These are phyloP conservation scores for Fagus crenata DNA, from an alignment of 306 rosid genomes.

Conservation along the genomic window DNA sequence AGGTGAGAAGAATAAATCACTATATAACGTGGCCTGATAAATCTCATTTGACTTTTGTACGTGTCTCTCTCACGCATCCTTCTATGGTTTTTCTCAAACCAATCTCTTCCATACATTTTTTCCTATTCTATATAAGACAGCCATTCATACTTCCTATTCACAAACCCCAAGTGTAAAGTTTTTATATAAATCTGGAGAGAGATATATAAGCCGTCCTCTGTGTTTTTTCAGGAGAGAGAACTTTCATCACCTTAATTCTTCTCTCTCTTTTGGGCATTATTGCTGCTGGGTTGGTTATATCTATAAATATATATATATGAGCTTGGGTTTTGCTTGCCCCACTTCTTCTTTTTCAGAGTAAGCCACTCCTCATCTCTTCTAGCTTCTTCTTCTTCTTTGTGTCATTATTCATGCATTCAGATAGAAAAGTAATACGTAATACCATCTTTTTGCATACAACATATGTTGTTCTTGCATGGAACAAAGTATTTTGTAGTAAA, in stretches of 20 bases:
- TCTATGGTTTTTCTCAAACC: conserved; percentile 12
- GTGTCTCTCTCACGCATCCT: conserved; percentile 15
- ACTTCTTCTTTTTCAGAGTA: background rate
- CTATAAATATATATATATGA: background rate
- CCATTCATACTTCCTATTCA: background rate
- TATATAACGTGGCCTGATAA: conserved; percentile 22
- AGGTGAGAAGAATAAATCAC: conserved; percentile 18
- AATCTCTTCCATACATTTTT: conserved; percentile 35
- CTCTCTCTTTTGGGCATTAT: conserved; percentile 22
- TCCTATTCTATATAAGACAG: conserved; percentile 18
- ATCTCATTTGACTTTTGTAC: conserved; percentile 30
- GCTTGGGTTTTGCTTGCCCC: conserved; percentile 12
- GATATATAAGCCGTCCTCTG: background rate
- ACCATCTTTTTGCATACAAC: too few species aligned
- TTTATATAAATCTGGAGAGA: background rate
- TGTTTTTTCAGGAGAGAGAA: conserved; percentile 31
- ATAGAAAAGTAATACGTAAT: too few species aligned
- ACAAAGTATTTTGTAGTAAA: too few species aligned
- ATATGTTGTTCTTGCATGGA: too few species aligned
- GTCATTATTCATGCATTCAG: background rate
- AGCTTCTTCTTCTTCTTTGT: conserved; percentile 13
- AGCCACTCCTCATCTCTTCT: conserved; percentile 1
- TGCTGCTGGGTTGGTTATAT: conserved; percentile 21
- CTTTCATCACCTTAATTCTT: conserved; percentile 20
- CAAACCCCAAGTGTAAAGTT: background rate